These are phyloP conservation scores for Wickerhamiella parazyma DNA, from an alignment of 805 yeast genomes.

Conservation along the genomic window DNA sequence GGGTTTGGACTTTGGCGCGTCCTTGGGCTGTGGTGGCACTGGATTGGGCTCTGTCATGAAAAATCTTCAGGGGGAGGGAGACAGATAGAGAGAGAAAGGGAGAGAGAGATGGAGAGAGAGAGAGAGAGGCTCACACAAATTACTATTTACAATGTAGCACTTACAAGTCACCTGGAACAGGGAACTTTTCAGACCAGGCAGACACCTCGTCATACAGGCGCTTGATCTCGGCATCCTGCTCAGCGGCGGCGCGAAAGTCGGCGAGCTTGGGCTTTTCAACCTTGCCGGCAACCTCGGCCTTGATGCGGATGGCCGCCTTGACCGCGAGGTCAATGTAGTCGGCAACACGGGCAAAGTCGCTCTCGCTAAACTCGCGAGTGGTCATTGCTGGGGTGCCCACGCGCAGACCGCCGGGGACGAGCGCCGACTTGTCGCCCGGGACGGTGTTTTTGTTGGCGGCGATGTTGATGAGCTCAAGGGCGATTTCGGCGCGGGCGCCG, in stretches of 20 bases:
- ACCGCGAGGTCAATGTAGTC: constrained; percentile 70
- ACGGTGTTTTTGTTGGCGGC: constrained; percentile 94
- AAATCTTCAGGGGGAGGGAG: background rate
- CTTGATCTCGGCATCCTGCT: constrained; percentile 41
- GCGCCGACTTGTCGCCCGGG: constrained; percentile 92
- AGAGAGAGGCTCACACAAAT: no score
- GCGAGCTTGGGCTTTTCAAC: constrained; percentile 43
- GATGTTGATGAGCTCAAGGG: constrained; percentile 78
- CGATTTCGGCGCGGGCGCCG: constrained; percentile 91
- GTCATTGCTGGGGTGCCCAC: constrained; percentile 99
- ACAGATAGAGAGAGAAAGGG: no score
- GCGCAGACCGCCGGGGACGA: constrained; percentile 92
- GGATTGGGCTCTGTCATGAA: background rate
- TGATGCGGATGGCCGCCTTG: constrained; percentile 47
- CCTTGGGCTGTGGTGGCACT: background rate
- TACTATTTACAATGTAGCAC: no score
- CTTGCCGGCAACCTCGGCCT: constrained; percentile 51
- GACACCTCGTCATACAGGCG: constrained; percentile 51
- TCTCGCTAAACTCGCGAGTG: constrained; percentile 74
- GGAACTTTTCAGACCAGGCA: constrained; percentile 59
- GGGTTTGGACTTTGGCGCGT: constrained; percentile 5
- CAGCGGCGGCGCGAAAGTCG: constrained; percentile 59
- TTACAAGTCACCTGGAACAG: constrained; percentile 72
- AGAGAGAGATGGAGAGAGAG: no score
- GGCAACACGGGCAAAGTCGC: constrained; percentile 71